Percentiles rank a stretch among this genome's conserved stretches.
Evolutionary conservation across 495 filamentous ascomycete genomes (phyloP).

Genomic region (Aspergillus avenaceus): DNA sequence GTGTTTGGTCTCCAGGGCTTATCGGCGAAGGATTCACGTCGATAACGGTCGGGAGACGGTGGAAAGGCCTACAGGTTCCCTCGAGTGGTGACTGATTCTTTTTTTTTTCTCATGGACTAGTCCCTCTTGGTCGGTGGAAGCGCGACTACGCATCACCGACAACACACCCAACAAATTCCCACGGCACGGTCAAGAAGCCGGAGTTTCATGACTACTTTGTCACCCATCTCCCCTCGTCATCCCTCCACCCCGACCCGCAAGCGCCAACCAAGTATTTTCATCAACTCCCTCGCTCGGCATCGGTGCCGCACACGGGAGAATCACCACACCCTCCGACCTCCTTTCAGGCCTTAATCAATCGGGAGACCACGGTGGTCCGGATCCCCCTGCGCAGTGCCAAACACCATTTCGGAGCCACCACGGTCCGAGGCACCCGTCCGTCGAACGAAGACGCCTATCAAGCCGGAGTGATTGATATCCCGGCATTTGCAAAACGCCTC

Average conservation of each 20-base stretch:
- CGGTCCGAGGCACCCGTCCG: conserved; percentile 73
- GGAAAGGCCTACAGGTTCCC: too few species aligned
- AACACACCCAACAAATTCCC: too few species aligned
- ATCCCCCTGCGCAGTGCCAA: conserved; percentile 92
- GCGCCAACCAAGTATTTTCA: conserved; percentile 55
- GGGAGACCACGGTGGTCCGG: conserved; percentile 94
- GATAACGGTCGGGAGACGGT: neutral
- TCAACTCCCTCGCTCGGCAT: conserved; percentile 77
- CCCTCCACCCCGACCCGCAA: conserved; percentile 82
- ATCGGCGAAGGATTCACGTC: conserved; percentile 11
- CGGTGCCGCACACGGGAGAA: conserved; percentile 69
- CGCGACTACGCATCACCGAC: conserved; percentile 20
- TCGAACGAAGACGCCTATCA: conserved; percentile 95
- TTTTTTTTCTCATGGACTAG: neutral
- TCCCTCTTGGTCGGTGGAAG: conserved; percentile 4
- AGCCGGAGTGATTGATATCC: conserved; percentile 87
- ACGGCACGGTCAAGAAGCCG: conserved; percentile 37
- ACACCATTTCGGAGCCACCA: conserved; percentile 83
- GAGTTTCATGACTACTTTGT: conserved; percentile 95
- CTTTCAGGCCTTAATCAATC: conserved; percentile 52
- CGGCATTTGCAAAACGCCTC: conserved; percentile 80
- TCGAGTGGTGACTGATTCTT: neutral
- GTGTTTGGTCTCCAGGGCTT: conserved; percentile 19
- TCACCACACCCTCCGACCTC: conserved; percentile 51
- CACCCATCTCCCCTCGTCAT: conserved; percentile 89